Conservation (phyloP, 257 asterid species). For the Cordia subcordata region DNA sequence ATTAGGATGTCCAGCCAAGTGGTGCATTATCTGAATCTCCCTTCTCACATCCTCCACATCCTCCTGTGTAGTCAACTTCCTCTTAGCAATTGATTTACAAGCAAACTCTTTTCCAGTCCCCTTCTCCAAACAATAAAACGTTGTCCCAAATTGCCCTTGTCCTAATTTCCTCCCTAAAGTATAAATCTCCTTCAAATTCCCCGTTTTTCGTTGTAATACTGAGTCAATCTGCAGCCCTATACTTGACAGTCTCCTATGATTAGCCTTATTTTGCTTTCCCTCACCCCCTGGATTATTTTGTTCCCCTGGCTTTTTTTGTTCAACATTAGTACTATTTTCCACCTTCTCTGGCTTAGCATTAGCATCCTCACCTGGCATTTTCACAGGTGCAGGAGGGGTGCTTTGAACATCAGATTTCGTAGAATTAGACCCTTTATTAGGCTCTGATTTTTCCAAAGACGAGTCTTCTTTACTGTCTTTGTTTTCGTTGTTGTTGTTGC, state of each 20-base stretch:
- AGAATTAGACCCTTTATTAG: slow-evolving; percentile 15
- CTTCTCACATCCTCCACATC: slow-evolving; percentile 91
- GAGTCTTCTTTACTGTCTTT: slow-evolving; percentile 21
- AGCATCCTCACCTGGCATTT: slow-evolving; percentile 21
- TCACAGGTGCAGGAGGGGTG: slow-evolving; percentile 43
- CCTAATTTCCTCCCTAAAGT: slow-evolving; percentile 63
- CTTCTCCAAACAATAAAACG: slow-evolving; percentile 58
- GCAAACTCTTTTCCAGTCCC: slow-evolving; percentile 56
- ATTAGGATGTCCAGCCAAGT: slow-evolving; percentile 62
- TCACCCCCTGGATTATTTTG: not conserved
- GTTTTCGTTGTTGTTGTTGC: slow-evolving; percentile 5
- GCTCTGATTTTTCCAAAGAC: slow-evolving; percentile 21
- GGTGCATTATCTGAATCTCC: slow-evolving; percentile 87
- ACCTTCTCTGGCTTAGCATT: slow-evolving; percentile 2
- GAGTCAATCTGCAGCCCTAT: slow-evolving; percentile 67
- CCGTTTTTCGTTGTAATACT: slow-evolving; percentile 63
- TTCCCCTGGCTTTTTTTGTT: not conserved
- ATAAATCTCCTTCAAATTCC: slow-evolving; percentile 57
- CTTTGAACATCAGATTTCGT: slow-evolving; percentile 23
- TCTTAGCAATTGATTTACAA: slow-evolving; percentile 72
- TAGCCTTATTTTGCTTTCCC: slow-evolving; percentile 21
- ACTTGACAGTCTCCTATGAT: slow-evolving; percentile 48
- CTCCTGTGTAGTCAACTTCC: slow-evolving; percentile 54
- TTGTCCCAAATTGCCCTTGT: slow-evolving; percentile 80
- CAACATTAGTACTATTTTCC: not conserved